Conservation (phyloP, 352 stramenopile genomes). For the Pythium grandisporangium region DNA sequence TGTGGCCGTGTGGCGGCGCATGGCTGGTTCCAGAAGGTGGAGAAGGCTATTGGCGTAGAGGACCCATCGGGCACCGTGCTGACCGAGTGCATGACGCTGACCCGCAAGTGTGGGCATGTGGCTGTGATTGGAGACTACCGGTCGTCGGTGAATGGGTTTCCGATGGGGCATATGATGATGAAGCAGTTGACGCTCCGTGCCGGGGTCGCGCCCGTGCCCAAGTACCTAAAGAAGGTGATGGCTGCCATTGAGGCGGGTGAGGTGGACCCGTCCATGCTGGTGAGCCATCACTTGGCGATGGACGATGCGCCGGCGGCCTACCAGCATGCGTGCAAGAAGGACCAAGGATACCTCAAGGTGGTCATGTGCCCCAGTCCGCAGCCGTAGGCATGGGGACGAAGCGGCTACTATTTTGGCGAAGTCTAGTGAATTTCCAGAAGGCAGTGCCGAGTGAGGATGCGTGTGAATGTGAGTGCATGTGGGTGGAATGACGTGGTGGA, state of each 20-base stretch:
- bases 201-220: slow-evolving; percentile 36
- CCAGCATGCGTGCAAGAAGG: slow-evolving; percentile 39
- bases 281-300: slow-evolving; percentile 43
- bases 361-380: slow-evolving; percentile 21
- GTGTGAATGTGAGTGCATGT: neutral
- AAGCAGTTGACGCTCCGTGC: slow-evolving; percentile 47
- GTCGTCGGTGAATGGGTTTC: slow-evolving; percentile 28
- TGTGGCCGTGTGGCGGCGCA: slow-evolving; percentile 20
- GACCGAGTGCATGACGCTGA: slow-evolving; percentile 46
- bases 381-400: no score
- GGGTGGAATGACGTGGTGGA: no score
- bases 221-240: slow-evolving; percentile 48
- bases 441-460: neutral
- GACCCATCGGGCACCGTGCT: slow-evolving; percentile 40
- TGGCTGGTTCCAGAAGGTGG: slow-evolving; percentile 29
- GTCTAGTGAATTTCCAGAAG: neutral
- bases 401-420: no score
- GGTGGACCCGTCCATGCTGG: slow-evolving; percentile 39
- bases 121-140: slow-evolving; percentile 47
- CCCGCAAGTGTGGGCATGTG: slow-evolving; percentile 49
- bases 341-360: slow-evolving; percentile 52
- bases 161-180: slow-evolving; percentile 49
- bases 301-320: slow-evolving; percentile 49
- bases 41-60: slow-evolving; percentile 42
- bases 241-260: slow-evolving; percentile 42